Evolutionary conservation across 331 rosid species (phyloP), one percentile per base, ranked within the genome.

Genomic region (Cydonia oblonga): DNA sequence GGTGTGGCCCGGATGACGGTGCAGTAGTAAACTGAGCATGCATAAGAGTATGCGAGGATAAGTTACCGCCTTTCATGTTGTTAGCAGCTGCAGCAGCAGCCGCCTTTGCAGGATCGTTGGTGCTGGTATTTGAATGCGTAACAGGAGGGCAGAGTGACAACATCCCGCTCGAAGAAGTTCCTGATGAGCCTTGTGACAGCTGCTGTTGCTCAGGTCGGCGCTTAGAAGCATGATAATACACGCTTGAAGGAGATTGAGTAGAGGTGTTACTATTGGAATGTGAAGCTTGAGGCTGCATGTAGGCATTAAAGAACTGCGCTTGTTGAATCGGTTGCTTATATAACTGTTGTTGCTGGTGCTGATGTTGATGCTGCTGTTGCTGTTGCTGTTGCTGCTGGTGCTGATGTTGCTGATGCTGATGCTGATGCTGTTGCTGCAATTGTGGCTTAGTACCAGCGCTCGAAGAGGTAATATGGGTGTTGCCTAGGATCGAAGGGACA

Each of bases 191-290:
- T 49, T 76, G 93, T 9, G 82, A 70, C 42, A 25, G 82, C 52
- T 84, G 91, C 87, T 87, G 89, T 69, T 81, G 92, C 63, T 92
- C 98, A 0, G 85, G 80, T 15, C 90, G 87, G 4, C 96, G 93
- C 56, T 90, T 49, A 74, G 92, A 9, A 59, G 19, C 11, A 66
- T 74, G 79, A 68, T 87, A 88, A 72, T 79, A 90, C 23, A 82
- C 90, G 26, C 83, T 77, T 20, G 88, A 62, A 71, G 83, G 80
- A 3, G 96, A 33, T 19, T 40, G 46, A 40, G 84, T 73, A 18
- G 85, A 53, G 8, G 88, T 29, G 15, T 83, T 19, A 73, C 79
- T 87, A 80, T 66, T 83, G 57, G 96, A 80, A 63, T 88, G 98
- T 9, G 91, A 23, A 29, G 72, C 80, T 78, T 82, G 97, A 9